Evolutionary conservation across 305 asterid species (phyloP).

Genomic region (Fraxinus sp.): DNA sequence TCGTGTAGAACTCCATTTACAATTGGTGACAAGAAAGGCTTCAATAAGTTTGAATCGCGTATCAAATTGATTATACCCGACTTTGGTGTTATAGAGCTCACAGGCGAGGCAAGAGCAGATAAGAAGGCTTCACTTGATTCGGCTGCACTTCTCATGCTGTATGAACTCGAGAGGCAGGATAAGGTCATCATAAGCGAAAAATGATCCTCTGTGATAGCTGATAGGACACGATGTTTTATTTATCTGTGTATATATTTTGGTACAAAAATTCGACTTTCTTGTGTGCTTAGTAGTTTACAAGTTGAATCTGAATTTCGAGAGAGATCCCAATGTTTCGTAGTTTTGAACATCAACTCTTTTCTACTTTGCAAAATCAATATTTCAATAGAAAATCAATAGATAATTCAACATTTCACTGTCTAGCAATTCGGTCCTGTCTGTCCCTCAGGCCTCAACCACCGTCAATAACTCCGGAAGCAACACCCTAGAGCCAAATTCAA

Average conservation of each 20-base stretch:
- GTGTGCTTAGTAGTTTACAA: not conserved
- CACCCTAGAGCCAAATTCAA: not conserved
- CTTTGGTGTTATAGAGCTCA: slow-evolving; percentile 49
- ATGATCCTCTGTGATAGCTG: slow-evolving; percentile 5
- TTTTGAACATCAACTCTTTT: not conserved
- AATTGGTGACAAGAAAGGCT: slow-evolving; percentile 55
- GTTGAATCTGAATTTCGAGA: not conserved
- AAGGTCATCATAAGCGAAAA: slow-evolving; percentile 42
- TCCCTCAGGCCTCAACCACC: not conserved
- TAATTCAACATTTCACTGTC: not conserved
- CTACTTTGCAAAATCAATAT: not conserved
- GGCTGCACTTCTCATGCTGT: slow-evolving; percentile 72
- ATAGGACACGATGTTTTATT: not conserved
- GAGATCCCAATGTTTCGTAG: not conserved
- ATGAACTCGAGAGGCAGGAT: slow-evolving; percentile 59
- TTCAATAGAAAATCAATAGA: not conserved
- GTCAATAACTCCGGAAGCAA: not conserved
- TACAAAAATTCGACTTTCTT: not conserved
- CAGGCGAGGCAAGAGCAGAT: slow-evolving; percentile 71
- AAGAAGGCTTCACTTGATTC: slow-evolving; percentile 88
- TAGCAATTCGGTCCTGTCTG: not conserved
- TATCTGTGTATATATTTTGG: not conserved
- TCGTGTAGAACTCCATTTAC: slow-evolving; percentile 50
- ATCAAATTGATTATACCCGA: slow-evolving; percentile 70
- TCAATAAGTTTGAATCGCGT: slow-evolving; percentile 58